Conservation (phyloP, 768 basidiomycete species). For the Naganishia antarctica region DNA sequence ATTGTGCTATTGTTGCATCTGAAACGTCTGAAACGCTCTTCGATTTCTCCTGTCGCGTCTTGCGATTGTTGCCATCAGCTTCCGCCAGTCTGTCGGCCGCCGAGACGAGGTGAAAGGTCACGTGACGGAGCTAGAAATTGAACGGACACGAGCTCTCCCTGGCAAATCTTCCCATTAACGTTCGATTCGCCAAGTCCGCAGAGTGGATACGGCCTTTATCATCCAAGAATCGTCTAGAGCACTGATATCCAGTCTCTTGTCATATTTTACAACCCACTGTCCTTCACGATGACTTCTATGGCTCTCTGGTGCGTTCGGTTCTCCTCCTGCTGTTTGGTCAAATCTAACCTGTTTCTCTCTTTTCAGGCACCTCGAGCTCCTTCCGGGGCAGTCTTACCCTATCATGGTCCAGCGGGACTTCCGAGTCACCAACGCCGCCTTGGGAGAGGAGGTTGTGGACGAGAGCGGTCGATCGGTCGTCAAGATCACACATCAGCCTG, state of each 20-base stretch:
- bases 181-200: neutral
- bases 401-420: constrained; percentile 65
- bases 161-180: neutral
- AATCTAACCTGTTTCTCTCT: neutral
- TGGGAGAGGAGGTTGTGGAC: constrained; percentile 68
- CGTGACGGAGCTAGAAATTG: constrained; percentile 15
- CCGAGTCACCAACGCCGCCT: constrained; percentile 73
- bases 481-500: constrained; percentile 49
- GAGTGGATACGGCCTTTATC: too few relatives aligned
- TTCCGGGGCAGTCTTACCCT: constrained; percentile 52
- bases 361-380: constrained; percentile 28
- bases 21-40: constrained; percentile 18
- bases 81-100: neutral
- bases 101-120: neutral
- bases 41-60: neutral
- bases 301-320: constrained; percentile 20
- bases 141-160: constrained; percentile 1
- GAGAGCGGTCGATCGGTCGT: constrained; percentile 50
- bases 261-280: neutral
- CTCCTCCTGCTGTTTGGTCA: too few relatives aligned
- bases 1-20: neutral
- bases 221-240: too few relatives aligned
- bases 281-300: constrained; percentile 24
- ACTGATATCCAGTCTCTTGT: too few relatives aligned
- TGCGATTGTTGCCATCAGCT: too few relatives aligned